Evolutionary conservation across 192 early-diverging fungal genomes (phyloP).

Genomic region (Backusella mclennaniae): DNA sequence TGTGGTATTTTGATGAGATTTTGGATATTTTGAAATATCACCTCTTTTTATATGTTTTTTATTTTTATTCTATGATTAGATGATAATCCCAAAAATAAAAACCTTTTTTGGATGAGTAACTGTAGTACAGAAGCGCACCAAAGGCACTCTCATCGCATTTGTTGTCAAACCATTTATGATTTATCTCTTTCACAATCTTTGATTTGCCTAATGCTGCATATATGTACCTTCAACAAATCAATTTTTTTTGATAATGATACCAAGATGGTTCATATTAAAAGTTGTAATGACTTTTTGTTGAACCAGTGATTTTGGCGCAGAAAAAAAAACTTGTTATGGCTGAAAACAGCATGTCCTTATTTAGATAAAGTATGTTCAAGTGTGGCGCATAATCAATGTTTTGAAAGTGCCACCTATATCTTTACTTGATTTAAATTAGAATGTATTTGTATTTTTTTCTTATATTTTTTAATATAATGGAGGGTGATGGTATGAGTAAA

Average conservation of each 20-base stretch:
- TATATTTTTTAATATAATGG: neutral
- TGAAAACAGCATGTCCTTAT: neutral
- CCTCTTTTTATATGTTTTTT: neutral
- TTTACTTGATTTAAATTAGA: no score
- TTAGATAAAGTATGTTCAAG: neutral
- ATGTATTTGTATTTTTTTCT: no score
- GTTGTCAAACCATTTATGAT: neutral
- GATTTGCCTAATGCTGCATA: neutral
- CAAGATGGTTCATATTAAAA: neutral
- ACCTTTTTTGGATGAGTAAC: neutral
- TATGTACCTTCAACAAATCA: neutral
- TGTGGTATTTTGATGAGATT: neutral
- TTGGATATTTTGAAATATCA: neutral
- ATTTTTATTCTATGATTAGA: neutral
- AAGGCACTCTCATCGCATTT: neutral
- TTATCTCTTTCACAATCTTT: neutral
- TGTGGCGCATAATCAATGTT: neutral
- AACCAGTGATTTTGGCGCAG: neutral
- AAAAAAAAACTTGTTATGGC: neutral
- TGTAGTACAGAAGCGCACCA: neutral
- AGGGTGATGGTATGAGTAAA: neutral
- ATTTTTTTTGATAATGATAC: neutral
- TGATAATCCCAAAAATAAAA: neutral
- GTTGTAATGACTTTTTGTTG: neutral
- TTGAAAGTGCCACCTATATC: neutral